Evolutionary conservation across 1,284 basidiomycete genomes (phyloP), one percentile per base, ranked within the genome.

Genomic region (Porodaedalea pini): DNA sequence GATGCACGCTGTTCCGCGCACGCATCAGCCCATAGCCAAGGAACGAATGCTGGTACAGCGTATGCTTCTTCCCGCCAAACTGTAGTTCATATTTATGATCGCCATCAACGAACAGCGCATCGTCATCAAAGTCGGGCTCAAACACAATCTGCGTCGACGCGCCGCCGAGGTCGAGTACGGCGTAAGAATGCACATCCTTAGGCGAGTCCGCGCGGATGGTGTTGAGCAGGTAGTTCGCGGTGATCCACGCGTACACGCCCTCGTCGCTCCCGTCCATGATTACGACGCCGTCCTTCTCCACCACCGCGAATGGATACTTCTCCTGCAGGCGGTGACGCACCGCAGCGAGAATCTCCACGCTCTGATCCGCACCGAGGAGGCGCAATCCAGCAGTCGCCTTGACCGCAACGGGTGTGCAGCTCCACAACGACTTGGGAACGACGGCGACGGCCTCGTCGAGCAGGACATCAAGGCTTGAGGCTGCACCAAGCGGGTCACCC

Each of bases 101-200:
- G 44, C 95, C 95, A 10, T 92, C 85, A 66, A 81, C 83, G 63
- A 98, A 74, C 59, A 70, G 69, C 49, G 71, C 67, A 58, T 78
- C 74, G 51, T 73, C 69, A 54, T 73, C 73, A 68, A 88, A 88
- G 57, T 74, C 77, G 1, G 96, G 96, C 75, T 97, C 88, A 67
- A 99, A 98, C 56, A 98, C 95, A 69, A 99, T 98, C 74, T 98
- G 96, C 19, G 96, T 99, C 53, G 93, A 96, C 17, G 91, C 96
- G 4, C 97, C 96, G 8, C 96, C 97, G 49, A 99, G 84, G 69
- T 99, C 96, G 63, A 99, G 87, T 47, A 98, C 93, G 17, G 95
- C 96, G 60, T 92, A 92, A n/a, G 92, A 86, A 54, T 75, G 77
- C 5, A 75, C 73, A 27, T 73, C 73, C 32, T 72, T 62, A 2